phyloP scores from a whole-genome alignment of 768 basidiomycete genomes.

The Naematelia aurantialba region DNA sequence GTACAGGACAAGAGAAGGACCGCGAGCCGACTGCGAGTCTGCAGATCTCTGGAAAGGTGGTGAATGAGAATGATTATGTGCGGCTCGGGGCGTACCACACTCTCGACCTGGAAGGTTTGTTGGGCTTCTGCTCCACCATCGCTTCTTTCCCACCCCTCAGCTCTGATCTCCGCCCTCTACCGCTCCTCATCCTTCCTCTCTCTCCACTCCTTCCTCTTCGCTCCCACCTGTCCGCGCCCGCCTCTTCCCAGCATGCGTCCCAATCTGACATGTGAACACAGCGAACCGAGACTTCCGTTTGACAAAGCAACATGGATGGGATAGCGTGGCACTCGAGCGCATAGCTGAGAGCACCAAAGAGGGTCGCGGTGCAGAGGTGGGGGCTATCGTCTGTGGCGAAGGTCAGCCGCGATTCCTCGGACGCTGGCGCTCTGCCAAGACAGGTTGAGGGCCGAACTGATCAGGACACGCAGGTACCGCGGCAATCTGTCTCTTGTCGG shows the following conservation, averaged over 20 bases:
- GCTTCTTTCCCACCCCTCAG: neutral
- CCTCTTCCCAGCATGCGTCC: no score
- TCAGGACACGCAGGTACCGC: slow-evolving; percentile 65
- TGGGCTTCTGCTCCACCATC: neutral
- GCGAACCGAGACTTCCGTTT: slow-evolving; percentile 84
- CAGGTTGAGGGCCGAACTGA: no score
- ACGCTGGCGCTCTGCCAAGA: no score
- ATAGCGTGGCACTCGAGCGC: slow-evolving; percentile 74
- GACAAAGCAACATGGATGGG: slow-evolving; percentile 79
- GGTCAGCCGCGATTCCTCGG: slow-evolving; percentile 53
- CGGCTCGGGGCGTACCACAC: slow-evolving; percentile 92
- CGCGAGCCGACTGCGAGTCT: slow-evolving; percentile 55
- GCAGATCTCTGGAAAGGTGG: slow-evolving; percentile 81
- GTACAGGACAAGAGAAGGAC: slow-evolving; percentile 43
- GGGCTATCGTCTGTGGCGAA: slow-evolving; percentile 92
- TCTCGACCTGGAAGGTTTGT: slow-evolving; percentile 70
- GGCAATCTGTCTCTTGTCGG: slow-evolving; percentile 87
- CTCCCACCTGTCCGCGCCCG: no score
- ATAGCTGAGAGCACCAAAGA: slow-evolving; percentile 84
- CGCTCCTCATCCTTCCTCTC: neutral
- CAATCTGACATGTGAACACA: no score
- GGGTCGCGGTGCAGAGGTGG: slow-evolving; percentile 94
- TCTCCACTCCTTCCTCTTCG: no score
- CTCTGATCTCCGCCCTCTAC: no score
- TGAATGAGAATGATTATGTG: slow-evolving; percentile 80